These are phyloP conservation scores for Solanum virginianum DNA, from an alignment of 257 asterid species.

Conservation along the genomic window DNA sequence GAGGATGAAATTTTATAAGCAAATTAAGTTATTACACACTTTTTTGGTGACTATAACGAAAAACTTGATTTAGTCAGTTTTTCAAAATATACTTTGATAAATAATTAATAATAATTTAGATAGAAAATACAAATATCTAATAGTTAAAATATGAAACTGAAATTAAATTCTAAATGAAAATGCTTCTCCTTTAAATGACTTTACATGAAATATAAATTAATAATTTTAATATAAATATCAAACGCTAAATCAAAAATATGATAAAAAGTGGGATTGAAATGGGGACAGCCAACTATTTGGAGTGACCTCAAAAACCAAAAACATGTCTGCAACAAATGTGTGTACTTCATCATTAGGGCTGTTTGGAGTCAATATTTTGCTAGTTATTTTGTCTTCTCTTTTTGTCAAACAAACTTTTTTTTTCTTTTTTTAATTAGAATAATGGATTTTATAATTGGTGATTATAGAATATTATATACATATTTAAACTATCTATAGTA, in stretches of 20 bases:
- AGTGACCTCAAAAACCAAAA: slow-evolving; percentile 4
- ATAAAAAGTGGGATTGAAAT: background rate
- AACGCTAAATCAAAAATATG: background rate
- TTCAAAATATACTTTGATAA: background rate
- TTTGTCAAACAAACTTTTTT: background rate
- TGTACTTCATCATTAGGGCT: slow-evolving; percentile 24
- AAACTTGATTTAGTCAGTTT: background rate
- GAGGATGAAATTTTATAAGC: background rate
- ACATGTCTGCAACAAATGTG: slow-evolving; percentile 19
- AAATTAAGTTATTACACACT: background rate
- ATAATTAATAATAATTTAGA: background rate
- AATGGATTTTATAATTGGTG: background rate
- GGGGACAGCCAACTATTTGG: slow-evolving; percentile 22
- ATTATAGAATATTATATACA: background rate
- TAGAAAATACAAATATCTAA: accelerated
- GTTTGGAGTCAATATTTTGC: background rate
- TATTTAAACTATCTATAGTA: too few relatives aligned
- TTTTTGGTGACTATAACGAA: background rate
- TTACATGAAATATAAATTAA: background rate
- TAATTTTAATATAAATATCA: background rate
- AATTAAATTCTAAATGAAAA: background rate
- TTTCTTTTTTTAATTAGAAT: background rate
- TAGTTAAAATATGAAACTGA: background rate
- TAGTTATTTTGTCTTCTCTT: background rate
- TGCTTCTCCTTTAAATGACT: background rate